These are phyloP conservation scores for Coprinopsis sp. DNA, from an alignment of 768 basidiomycete species.

Conservation along the genomic window DNA sequence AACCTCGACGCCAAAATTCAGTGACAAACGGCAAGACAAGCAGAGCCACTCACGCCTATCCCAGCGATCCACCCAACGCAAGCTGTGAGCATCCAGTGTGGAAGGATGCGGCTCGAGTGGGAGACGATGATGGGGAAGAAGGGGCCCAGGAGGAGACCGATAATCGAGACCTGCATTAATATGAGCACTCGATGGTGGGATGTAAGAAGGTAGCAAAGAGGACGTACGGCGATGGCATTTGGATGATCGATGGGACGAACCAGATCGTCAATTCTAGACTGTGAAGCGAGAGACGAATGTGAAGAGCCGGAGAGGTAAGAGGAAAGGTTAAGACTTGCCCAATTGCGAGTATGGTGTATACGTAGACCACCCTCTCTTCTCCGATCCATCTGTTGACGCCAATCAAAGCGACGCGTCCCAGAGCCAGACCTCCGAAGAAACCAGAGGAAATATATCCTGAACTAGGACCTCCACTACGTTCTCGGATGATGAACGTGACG, in stretches of 20 bases:
- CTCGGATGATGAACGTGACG: slow-evolving; percentile 42
- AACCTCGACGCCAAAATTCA: slow-evolving; percentile 61
- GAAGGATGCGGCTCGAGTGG: slow-evolving; percentile 61
- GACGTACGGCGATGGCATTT: slow-evolving; percentile 56
- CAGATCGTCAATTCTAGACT: slow-evolving; percentile 67
- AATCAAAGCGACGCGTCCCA: slow-evolving; percentile 50
- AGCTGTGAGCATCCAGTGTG: slow-evolving; percentile 62
- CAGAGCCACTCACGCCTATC: slow-evolving; percentile 68
- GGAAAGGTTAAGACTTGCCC: slow-evolving; percentile 20
- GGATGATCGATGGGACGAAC: slow-evolving; percentile 63
- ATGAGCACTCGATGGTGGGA: no score
- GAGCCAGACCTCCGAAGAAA: slow-evolving; percentile 44
- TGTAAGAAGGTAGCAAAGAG: no score
- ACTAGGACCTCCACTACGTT: slow-evolving; percentile 21
- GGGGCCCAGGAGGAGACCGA: slow-evolving; percentile 70
- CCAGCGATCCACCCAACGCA: slow-evolving; percentile 68
- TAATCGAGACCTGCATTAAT: slow-evolving; percentile 37
- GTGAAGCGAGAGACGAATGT: slow-evolving; percentile 20
- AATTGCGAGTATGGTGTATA: slow-evolving; percentile 22
- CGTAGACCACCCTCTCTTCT: slow-evolving; percentile 15
- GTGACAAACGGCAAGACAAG: slow-evolving; percentile 70
- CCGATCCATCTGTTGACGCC: slow-evolving; percentile 54
- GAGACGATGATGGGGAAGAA: slow-evolving; percentile 76
- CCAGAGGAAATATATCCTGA: slow-evolving; percentile 15
- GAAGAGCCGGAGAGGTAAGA: background rate